Conservation (phyloP, 306 rosid genomes). For the Inga leiocalycina region DNA sequence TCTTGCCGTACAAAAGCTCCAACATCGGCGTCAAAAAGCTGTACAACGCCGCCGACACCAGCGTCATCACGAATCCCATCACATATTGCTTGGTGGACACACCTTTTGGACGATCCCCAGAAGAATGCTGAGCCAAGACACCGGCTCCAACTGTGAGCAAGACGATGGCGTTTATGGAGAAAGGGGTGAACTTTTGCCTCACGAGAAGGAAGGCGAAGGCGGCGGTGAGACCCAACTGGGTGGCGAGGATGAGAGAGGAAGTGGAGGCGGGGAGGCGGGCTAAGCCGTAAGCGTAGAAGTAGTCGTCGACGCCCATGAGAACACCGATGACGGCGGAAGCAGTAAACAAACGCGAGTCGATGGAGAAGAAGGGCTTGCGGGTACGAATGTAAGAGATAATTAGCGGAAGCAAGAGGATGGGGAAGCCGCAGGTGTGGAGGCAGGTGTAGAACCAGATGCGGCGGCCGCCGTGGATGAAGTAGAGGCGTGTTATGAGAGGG, state of each 20-base stretch:
- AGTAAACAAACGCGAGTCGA: too few relatives aligned
- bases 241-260: slow-evolving; percentile 58
- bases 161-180: slow-evolving; percentile 57
- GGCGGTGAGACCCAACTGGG: slow-evolving; percentile 84
- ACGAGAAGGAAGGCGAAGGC: slow-evolving; percentile 46
- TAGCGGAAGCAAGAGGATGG: too few relatives aligned
- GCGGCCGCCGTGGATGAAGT: too few relatives aligned
- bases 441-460: too few relatives aligned
- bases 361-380: too few relatives aligned
- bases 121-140: slow-evolving; percentile 58
- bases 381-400: too few relatives aligned
- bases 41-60: slow-evolving; percentile 67
- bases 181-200: slow-evolving; percentile 66
- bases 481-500: too few relatives aligned
- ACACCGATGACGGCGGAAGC: slow-evolving; percentile 49
- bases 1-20: slow-evolving; percentile 64
- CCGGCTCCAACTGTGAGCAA: slow-evolving; percentile 72
- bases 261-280: slow-evolving; percentile 75
- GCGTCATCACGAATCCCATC: slow-evolving; percentile 66
- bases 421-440: too few relatives aligned
- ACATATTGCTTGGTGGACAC: slow-evolving; percentile 61
- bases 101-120: slow-evolving; percentile 67
- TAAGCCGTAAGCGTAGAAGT: slow-evolving; percentile 72
- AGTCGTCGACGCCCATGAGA: slow-evolving; percentile 76
- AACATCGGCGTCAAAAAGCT: slow-evolving; percentile 74